Evolutionary conservation across 192 early-diverging fungal species (phyloP).

Genomic region (Linnemannia exigua): DNA sequence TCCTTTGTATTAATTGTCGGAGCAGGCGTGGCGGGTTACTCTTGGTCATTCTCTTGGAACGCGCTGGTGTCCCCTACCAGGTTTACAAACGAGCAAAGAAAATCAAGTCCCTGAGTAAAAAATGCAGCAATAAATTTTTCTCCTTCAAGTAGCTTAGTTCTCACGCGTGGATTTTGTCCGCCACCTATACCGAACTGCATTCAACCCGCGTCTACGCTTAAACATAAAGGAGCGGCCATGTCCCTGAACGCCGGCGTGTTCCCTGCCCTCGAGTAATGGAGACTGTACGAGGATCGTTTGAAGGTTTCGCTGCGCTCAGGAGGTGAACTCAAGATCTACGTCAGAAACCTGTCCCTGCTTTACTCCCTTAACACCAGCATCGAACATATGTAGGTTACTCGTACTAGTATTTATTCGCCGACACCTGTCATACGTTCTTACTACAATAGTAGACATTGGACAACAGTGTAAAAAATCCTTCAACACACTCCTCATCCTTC

Average conservation of each 20-base stretch:
- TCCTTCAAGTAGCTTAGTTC: no score
- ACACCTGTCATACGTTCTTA: background rate
- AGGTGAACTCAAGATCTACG: background rate
- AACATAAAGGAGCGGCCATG: background rate
- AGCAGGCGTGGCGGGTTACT: background rate
- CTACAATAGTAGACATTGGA: background rate
- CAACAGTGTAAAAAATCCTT: no score
- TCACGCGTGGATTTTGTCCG: background rate
- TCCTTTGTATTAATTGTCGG: background rate
- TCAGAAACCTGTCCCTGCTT: background rate
- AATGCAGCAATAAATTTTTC: background rate
- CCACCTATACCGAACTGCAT: no score
- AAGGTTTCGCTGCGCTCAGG: background rate
- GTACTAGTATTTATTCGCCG: background rate
- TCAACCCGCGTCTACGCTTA: no score
- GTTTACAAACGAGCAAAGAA: background rate
- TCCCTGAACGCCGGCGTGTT: background rate
- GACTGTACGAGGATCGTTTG: background rate
- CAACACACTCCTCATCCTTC: background rate
- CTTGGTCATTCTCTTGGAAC: constrained; percentile 2
- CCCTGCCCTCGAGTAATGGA: background rate
- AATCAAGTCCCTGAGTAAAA: background rate
- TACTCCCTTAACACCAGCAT: background rate
- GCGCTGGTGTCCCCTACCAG: background rate
- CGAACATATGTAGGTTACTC: background rate